These are phyloP conservation scores for Chalciporus pseudorubinellus DNA, from an alignment of 768 basidiomycete genomes.

Conservation along the genomic window DNA sequence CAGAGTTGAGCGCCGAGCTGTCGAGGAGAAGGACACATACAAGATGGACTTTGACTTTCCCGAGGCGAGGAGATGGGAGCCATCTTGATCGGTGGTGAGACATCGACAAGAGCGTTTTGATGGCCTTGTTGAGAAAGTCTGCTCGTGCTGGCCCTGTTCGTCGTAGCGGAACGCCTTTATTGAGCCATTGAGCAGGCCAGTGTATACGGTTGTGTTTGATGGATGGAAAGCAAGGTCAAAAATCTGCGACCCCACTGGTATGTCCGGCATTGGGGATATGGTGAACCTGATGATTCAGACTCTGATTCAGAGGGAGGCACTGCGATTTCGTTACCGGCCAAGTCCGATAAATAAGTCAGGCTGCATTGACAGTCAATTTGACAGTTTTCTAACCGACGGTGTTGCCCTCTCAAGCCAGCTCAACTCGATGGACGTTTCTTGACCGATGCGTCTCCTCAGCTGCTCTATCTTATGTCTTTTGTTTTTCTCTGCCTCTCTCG, in stretches of 20 bases:
- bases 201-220: constrained; percentile 62
- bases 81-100: constrained; percentile 65
- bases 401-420: background rate
- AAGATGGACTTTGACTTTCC: constrained; percentile 79
- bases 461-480: constrained; percentile 25
- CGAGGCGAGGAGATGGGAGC: constrained; percentile 66
- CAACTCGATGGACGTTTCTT: constrained; percentile 29
- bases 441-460: constrained; percentile 36
- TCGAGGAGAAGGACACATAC: constrained; percentile 45
- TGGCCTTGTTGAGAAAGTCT: constrained; percentile 62
- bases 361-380: no score
- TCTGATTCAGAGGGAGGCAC: no score
- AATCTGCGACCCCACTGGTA: constrained; percentile 71
- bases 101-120: constrained; percentile 84
- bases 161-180: constrained; percentile 81
- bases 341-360: no score
- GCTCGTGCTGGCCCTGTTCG: constrained; percentile 58
- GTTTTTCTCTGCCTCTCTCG: constrained; percentile 29
- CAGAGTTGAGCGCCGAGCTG: constrained; percentile 9
- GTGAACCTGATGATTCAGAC: no score
- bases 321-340: no score
- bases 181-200: constrained; percentile 77
- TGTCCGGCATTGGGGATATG: constrained; percentile 50
- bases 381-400: background rate
- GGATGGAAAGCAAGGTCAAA: constrained; percentile 93